Percentiles rank a stretch among this genome's conserved stretches.
Conservation (phyloP, 2,329 filamentous ascomycete species). For the Bisporella sp. region DNA sequence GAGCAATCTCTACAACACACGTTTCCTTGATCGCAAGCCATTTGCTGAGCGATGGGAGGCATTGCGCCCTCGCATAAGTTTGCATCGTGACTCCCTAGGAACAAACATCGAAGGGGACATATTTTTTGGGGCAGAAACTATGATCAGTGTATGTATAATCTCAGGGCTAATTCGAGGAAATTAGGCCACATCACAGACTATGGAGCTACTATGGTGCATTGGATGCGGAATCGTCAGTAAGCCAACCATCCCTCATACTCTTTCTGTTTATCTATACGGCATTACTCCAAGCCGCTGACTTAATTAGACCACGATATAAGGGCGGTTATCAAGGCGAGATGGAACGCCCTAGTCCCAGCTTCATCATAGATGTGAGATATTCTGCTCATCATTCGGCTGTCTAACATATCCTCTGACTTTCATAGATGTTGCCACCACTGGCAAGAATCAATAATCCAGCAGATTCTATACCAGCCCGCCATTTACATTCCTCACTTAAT, state of each 20-base stretch:
- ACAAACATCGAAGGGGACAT: too few relatives aligned
- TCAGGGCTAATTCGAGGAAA: too few relatives aligned
- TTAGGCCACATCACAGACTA: constrained; percentile 83
- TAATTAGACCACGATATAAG: constrained; percentile 58
- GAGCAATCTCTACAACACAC: too few relatives aligned
- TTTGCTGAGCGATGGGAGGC: too few relatives aligned
- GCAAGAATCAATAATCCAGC: constrained; percentile 68
- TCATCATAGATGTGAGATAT: constrained; percentile 72
- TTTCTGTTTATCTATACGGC: neutral
- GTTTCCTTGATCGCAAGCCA: too few relatives aligned
- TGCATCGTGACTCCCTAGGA: too few relatives aligned
- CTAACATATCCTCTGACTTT: neutral
- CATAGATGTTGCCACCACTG: constrained; percentile 77
- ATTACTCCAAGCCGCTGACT: neutral
- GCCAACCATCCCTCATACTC: neutral
- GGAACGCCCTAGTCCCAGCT: constrained; percentile 82
- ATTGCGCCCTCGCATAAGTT: too few relatives aligned
- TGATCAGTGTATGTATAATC: too few relatives aligned
- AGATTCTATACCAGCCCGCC: constrained; percentile 87
- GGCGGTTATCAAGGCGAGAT: constrained; percentile 64
- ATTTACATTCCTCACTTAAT: constrained; percentile 95
- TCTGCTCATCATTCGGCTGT: neutral
- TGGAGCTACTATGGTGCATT: constrained; percentile 82
- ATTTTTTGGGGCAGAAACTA: too few relatives aligned
- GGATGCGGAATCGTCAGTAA: constrained; percentile 71